These are phyloP conservation scores for Suillus plorans DNA, from an alignment of 768 basidiomycete genomes.

Conservation along the genomic window DNA sequence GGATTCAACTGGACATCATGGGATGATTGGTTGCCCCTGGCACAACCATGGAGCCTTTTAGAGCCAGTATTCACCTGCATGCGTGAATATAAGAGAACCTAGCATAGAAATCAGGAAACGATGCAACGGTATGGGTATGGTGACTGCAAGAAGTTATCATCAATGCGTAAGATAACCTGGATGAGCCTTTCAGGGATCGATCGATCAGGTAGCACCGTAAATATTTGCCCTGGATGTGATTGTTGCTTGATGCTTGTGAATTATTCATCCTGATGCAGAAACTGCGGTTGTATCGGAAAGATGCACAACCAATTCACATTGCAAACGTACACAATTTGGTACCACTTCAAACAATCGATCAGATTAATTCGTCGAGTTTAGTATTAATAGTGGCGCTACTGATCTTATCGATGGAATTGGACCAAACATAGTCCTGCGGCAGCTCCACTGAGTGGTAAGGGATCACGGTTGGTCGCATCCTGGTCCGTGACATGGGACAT, in stretches of 20 bases:
- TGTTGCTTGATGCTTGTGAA: not conserved
- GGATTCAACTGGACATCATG: not conserved
- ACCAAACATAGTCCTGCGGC: not conserved
- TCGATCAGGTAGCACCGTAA: not conserved
- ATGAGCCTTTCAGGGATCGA: not conserved
- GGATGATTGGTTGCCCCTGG: not conserved
- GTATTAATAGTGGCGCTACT: not conserved
- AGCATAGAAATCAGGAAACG: not conserved
- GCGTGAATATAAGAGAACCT: not conserved
- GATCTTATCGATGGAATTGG: not conserved
- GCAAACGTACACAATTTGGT: not conserved
- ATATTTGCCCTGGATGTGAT: not conserved
- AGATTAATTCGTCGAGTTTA: not conserved
- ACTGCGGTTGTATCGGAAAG: not conserved
- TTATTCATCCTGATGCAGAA: not conserved
- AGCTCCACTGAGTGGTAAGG: not conserved
- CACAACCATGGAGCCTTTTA: not conserved
- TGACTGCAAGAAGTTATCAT: too few species aligned
- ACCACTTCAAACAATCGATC: not conserved
- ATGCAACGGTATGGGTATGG: not conserved
- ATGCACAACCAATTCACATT: not conserved
- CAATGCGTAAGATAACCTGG: not conserved
- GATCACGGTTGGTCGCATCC: not conserved
- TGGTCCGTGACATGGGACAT: not conserved
- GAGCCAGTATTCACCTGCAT: not conserved